Evolutionary conservation across 1,284 basidiomycete species (phyloP).

Genomic region (Rhodotorula sp.): DNA sequence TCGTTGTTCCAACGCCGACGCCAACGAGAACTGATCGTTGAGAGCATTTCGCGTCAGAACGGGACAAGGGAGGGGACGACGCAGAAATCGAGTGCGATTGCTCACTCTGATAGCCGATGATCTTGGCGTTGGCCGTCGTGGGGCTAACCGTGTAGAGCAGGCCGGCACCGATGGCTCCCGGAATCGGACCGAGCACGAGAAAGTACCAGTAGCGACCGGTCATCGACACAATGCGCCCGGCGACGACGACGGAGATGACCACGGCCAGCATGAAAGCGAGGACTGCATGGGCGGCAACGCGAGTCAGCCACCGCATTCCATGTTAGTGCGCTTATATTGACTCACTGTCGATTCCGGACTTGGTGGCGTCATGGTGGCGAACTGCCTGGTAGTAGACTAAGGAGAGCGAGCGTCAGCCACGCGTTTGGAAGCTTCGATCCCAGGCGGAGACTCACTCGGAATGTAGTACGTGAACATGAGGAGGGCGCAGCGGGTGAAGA

Average conservation of each 20-base stretch:
- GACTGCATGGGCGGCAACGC: constrained; percentile 15
- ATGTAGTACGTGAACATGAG: constrained; percentile 32
- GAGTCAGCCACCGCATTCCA: background rate
- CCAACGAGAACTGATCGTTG: background rate
- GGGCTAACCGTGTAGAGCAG: constrained; percentile 52
- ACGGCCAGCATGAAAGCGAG: constrained; percentile 44
- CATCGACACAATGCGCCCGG: constrained; percentile 30
- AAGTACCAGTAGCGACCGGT: constrained; percentile 52
- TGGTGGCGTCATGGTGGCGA: constrained; percentile 28
- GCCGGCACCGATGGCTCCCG: constrained; percentile 52
- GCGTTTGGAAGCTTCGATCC: no score
- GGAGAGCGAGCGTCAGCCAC: background rate
- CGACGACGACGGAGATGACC: constrained; percentile 42
- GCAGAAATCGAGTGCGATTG: background rate
- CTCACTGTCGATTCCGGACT: constrained; percentile 44
- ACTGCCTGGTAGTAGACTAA: constrained; percentile 23
- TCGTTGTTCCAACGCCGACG: constrained; percentile 20
- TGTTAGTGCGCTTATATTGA: background rate
- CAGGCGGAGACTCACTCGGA: background rate
- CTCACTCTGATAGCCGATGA: constrained; percentile 54
- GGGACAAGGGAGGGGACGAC: no score
- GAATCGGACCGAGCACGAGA: constrained; percentile 48
- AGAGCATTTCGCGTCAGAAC: background rate
- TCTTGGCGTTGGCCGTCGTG: constrained; percentile 47
- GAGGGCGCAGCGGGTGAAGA: constrained; percentile 37